phyloP scores from a whole-genome alignment of 2,329 filamentous ascomycete genomes.

The Sclerotinia nivalis region DNA sequence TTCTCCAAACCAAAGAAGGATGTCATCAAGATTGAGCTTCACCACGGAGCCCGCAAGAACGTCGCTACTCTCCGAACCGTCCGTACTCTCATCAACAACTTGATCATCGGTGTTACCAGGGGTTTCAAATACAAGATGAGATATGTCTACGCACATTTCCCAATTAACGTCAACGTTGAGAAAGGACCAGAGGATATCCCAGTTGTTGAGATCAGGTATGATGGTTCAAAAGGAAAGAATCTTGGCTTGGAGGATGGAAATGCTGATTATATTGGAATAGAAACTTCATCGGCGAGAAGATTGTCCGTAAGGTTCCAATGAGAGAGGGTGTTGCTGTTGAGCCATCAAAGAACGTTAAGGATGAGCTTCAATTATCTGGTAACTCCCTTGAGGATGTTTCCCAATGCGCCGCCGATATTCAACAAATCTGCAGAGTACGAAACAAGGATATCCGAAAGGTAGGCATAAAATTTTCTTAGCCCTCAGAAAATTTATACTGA shows the following conservation, averaged over 20 bases:
- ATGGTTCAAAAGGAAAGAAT: constrained; percentile 30
- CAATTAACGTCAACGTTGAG: constrained; percentile 99
- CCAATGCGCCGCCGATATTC: constrained; percentile 97
- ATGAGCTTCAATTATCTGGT: constrained; percentile 88
- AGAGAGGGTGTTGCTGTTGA: constrained; percentile 86
- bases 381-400: constrained; percentile 98
- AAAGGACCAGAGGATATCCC: constrained; percentile 86
- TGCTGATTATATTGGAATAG: constrained; percentile 49
- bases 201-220: constrained; percentile 97
- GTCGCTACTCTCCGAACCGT: constrained; percentile 97
- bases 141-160: constrained; percentile 99
- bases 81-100: constrained; percentile 96
- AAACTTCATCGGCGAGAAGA: constrained; percentile 99
- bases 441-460: constrained; percentile 99
- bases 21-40: constrained; percentile 93
- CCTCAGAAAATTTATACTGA: not conserved
- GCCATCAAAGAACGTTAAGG: constrained; percentile 91
- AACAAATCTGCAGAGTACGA: constrained; percentile 98
- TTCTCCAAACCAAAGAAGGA: constrained; percentile 86
- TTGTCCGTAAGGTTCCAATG: constrained; percentile 90
- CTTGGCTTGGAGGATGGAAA: constrained; percentile 29
- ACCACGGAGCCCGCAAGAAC: constrained; percentile 98
- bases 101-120: constrained; percentile 97
- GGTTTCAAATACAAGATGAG: constrained; percentile 99
- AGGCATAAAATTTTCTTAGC: constrained; percentile 38